Conservation (phyloP, 768 basidiomycete species). For the Psilocybe subaeruginosa region DNA sequence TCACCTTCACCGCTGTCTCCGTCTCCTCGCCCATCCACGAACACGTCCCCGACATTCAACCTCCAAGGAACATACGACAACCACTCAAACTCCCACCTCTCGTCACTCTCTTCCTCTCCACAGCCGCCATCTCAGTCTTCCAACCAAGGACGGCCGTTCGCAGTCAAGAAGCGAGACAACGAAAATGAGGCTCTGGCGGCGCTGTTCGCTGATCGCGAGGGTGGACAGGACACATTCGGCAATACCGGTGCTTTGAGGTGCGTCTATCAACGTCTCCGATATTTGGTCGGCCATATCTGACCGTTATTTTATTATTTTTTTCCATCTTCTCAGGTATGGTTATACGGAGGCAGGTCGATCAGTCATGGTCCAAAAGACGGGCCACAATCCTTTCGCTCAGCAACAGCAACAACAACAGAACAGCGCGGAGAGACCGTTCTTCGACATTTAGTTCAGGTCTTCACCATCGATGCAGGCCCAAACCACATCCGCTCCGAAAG, state of each 20-base stretch:
- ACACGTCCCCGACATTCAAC: slow-evolving; percentile 61
- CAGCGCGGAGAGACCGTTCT: slow-evolving; percentile 75
- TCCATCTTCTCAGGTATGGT: too few relatives aligned
- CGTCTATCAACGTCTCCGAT: slow-evolving; percentile 23
- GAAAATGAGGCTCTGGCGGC: slow-evolving; percentile 81
- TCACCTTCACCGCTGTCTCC: slow-evolving; percentile 33
- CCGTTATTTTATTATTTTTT: slow-evolving; percentile 3
- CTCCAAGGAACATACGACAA: slow-evolving; percentile 70
- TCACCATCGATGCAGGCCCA: too few relatives aligned
- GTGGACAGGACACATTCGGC: slow-evolving; percentile 95
- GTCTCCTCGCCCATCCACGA: slow-evolving; percentile 23
- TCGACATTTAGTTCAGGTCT: slow-evolving; percentile 55
- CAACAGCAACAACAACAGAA: slow-evolving; percentile 53
- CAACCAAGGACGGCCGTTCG: slow-evolving; percentile 33
- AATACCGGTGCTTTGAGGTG: slow-evolving; percentile 80
- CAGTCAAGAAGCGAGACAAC: slow-evolving; percentile 44
- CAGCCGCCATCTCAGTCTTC: slow-evolving; percentile 38
- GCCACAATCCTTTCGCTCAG: slow-evolving; percentile 70
- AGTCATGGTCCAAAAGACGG: slow-evolving; percentile 44
- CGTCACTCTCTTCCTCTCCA: slow-evolving; percentile 44
- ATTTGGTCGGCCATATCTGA: neutral
- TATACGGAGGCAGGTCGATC: slow-evolving; percentile 55
- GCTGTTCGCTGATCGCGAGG: slow-evolving; percentile 87
- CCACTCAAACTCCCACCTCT: slow-evolving; percentile 47
- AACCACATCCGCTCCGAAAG: too few relatives aligned